These are phyloP conservation scores for Malassezia furfur DNA, from an alignment of 1,284 basidiomycete genomes.

Conservation along the genomic window DNA sequence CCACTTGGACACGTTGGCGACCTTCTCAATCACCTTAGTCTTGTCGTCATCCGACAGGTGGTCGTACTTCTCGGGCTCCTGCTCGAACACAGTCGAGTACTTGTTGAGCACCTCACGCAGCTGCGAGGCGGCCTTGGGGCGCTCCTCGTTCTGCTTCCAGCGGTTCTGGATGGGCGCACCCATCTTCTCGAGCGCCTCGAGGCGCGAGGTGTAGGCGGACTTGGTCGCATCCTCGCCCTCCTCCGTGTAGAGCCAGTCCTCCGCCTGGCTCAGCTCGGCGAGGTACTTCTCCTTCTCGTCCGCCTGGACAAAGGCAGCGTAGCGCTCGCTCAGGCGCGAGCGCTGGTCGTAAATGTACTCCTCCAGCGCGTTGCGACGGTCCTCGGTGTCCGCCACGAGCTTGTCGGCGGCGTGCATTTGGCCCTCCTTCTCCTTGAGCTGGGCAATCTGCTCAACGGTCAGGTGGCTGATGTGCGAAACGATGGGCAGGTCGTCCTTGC, in stretches of 20 bases:
- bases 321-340: constrained; percentile 44
- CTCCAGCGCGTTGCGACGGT: constrained; percentile 47
- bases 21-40: constrained; percentile 46
- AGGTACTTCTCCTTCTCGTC: constrained; percentile 46
- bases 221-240: constrained; percentile 47
- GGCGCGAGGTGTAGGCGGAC: constrained; percentile 40
- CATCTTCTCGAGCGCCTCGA: constrained; percentile 39
- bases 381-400: constrained; percentile 47
- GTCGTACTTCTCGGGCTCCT: constrained; percentile 43
- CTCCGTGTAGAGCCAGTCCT: constrained; percentile 48
- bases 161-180: constrained; percentile 41
- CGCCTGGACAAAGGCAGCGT: constrained; percentile 33
- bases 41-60: constrained; percentile 47
- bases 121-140: constrained; percentile 41
- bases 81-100: constrained; percentile 39
- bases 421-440: constrained; percentile 43
- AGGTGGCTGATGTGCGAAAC: constrained; percentile 35
- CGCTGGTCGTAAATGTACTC: constrained; percentile 48
- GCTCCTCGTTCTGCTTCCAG: constrained; percentile 38
- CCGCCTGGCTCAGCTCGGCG: constrained; percentile 32
- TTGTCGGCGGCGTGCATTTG: constrained; percentile 46
- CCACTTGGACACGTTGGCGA: constrained; percentile 43
- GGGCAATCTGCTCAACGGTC: constrained; percentile 4
- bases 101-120: constrained; percentile 44
- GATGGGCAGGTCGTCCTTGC: constrained; percentile 42